A percentile compares a stretch with the other conserved stretches of the same genome.
phyloP scores from a whole-genome alignment of 179 eudicot genomes.

The Spinacia oleracea region DNA sequence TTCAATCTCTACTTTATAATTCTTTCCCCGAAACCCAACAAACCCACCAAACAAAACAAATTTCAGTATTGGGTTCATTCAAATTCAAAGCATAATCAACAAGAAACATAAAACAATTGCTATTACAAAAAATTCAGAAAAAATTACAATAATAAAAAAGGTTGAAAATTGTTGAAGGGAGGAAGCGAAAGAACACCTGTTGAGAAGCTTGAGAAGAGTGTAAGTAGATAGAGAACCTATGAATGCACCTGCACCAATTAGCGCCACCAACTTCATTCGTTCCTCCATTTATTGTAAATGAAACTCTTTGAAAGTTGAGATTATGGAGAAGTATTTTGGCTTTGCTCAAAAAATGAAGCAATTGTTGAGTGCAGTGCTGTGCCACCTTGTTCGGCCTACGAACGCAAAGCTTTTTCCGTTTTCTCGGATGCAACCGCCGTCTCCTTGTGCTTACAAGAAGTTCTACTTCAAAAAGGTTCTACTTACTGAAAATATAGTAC shows the following conservation, averaged over 20 bases:
- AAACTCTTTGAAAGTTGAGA: no score
- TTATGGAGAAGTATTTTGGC: no score
- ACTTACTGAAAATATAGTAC: no score
- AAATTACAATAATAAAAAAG: neutral
- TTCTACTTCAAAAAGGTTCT: no score
- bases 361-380: no score
- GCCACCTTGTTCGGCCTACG: no score
- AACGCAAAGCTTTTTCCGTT: no score
- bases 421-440: no score
- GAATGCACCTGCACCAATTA: slow-evolving; percentile 76
- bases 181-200: slow-evolving; percentile 40
- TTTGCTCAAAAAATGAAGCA: no score
- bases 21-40: neutral
- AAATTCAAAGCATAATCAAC: neutral
- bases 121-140: neutral
- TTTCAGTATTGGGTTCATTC: neutral
- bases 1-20: neutral
- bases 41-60: neutral
- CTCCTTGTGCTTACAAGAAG: no score
- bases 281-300: slow-evolving; percentile 50
- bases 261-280: slow-evolving; percentile 47
- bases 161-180: neutral
- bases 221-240: slow-evolving; percentile 78
- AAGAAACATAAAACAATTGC: neutral
- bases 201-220: slow-evolving; percentile 61